Conservation (phyloP, 768 basidiomycete species). For the Hortiboletus flavorubellus region DNA sequence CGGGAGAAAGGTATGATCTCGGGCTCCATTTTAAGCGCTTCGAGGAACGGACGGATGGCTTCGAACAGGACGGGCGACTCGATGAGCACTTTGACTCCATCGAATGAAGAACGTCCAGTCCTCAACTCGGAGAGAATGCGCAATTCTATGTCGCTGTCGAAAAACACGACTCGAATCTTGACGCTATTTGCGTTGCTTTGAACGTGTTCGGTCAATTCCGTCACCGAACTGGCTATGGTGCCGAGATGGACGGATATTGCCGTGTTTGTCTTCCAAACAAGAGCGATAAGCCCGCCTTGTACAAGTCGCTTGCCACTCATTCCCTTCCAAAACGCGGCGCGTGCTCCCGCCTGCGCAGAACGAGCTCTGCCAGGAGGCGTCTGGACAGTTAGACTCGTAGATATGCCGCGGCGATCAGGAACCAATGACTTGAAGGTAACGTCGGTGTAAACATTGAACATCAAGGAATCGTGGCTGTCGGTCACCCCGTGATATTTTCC, state of each 20-base stretch:
- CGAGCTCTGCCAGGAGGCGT: conserved; percentile 58
- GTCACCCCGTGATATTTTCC: conserved; percentile 53
- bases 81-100: conserved; percentile 40
- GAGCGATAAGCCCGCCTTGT: conserved; percentile 60
- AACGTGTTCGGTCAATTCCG: conserved; percentile 47
- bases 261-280: conserved; percentile 43
- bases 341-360: conserved; percentile 32
- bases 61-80: conserved; percentile 69
- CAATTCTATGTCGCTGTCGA: conserved; percentile 56
- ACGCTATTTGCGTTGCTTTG: conserved; percentile 34
- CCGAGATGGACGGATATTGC: conserved; percentile 51
- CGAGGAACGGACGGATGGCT: conserved; percentile 57
- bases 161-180: conserved; percentile 54
- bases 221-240: conserved; percentile 39
- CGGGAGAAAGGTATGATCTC: conserved; percentile 51
- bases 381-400: conserved; percentile 44
- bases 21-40: conserved; percentile 56
- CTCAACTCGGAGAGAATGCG: conserved; percentile 35
- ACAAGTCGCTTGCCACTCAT: conserved; percentile 56
- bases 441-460: conserved; percentile 63
- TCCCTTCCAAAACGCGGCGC: conserved; percentile 60
- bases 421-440: conserved; percentile 44
- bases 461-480: conserved; percentile 44
- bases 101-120: conserved; percentile 3
- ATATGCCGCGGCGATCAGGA: conserved; percentile 52